Evolutionary conservation across 208 protist genomes (phyloP).

Genomic region (Crithidia expoeki): DNA sequence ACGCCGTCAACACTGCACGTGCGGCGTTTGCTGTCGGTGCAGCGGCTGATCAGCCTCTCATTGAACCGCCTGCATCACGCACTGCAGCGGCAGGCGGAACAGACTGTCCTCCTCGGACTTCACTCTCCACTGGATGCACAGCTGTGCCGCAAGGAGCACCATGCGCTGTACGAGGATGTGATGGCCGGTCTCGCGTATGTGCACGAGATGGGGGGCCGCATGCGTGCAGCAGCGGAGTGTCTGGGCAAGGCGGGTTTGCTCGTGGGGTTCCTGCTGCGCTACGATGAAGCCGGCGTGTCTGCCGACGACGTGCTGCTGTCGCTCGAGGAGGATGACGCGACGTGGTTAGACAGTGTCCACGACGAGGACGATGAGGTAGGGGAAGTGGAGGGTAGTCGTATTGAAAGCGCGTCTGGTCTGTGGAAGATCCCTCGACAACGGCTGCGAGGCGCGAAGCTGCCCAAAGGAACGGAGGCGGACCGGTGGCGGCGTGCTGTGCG

Average conservation of each 20-base stretch:
- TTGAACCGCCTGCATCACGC: slow-evolving; percentile 61
- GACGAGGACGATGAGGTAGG: not conserved
- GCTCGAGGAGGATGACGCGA: slow-evolving; percentile 59
- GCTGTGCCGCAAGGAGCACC: slow-evolving; percentile 53
- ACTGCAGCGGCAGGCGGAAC: slow-evolving; percentile 68
- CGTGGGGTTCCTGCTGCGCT: slow-evolving; percentile 47
- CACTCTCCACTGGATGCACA: slow-evolving; percentile 69
- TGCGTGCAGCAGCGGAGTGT: slow-evolving; percentile 24
- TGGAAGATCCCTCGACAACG: not conserved
- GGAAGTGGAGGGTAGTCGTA: not conserved
- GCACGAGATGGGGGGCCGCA: slow-evolving; percentile 37
- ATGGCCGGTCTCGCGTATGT: slow-evolving; percentile 54
- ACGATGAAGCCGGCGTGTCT: slow-evolving; percentile 24
- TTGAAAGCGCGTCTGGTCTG: not conserved
- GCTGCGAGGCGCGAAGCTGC: not conserved
- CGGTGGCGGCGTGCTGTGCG: slow-evolving; percentile 33
- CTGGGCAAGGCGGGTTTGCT: slow-evolving; percentile 45
- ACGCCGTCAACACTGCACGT: slow-evolving; percentile 15
- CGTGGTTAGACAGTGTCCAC: slow-evolving; percentile 33
- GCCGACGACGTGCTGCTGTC: slow-evolving; percentile 36
- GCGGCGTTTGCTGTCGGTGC: slow-evolving; percentile 58
- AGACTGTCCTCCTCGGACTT: slow-evolving; percentile 46
- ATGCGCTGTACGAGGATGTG: slow-evolving; percentile 52
- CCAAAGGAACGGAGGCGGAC: not conserved
- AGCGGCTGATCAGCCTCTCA: slow-evolving; percentile 56